A percentile compares a stretch with the other conserved stretches of the same genome.
phyloP scores from a whole-genome alignment of 331 rosid species.

The Spiraea crenata region DNA sequence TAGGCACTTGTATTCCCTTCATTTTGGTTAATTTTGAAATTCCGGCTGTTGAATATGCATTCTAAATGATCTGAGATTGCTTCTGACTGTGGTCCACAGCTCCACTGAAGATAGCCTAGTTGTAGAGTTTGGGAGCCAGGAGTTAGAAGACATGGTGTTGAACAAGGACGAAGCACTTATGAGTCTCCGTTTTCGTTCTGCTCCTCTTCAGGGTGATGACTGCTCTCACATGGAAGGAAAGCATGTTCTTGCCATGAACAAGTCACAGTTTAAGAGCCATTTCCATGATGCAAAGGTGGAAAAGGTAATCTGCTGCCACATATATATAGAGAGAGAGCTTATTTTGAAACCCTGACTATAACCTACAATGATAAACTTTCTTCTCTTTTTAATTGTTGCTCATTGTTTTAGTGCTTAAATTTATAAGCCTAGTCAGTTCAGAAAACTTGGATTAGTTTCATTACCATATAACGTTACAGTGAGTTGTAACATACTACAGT shows the following conservation, averaged over 20 bases:
- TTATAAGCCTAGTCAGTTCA: not conserved
- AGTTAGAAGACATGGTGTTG: conserved; percentile 28
- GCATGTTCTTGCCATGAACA: conserved; percentile 18
- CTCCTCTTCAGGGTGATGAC: conserved; percentile 23
- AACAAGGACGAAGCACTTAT: conserved; percentile 14
- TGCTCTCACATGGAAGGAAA: conserved; percentile 27
- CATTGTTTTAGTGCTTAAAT: not conserved
- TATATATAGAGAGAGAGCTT: not conserved
- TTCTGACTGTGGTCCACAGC: conserved; percentile 20
- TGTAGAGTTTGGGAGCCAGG: conserved; percentile 21
- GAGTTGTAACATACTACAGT: not conserved
- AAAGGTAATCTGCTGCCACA: conserved; percentile 15
- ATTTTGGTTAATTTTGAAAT: not conserved
- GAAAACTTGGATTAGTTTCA: not conserved
- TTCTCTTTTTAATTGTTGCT: not conserved
- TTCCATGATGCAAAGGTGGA: conserved; percentile 27
- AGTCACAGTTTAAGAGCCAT: conserved; percentile 17
- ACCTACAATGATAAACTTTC: not conserved
- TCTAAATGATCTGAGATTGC: not conserved
- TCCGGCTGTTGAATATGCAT: not conserved
- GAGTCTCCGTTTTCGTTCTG: conserved; percentile 13
- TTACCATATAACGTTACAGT: not conserved
- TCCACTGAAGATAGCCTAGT: conserved; percentile 18
- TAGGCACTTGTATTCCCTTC: too few relatives aligned
- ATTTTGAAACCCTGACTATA: not conserved